Evolutionary conservation across 108 stramenopile genomes (phyloP).

Genomic region (Cyclotella baltica): DNA sequence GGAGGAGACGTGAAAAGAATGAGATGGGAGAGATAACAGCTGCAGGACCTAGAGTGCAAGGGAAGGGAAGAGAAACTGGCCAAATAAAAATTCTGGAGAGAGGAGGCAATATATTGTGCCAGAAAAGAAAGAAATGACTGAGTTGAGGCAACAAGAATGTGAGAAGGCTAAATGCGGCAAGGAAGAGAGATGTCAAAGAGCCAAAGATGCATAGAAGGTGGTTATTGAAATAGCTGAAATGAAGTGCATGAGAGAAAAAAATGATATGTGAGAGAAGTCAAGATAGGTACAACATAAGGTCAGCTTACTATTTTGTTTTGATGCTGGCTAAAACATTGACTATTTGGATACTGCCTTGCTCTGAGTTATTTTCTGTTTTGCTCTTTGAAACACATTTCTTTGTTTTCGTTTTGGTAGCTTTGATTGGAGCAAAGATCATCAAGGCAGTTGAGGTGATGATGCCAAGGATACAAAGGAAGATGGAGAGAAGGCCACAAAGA

Average conservation of each 20-base stretch:
- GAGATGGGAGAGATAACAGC: too few relatives aligned
- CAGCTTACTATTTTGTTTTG: background rate
- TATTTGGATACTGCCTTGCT: too few relatives aligned
- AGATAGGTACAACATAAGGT: constrained; percentile 40
- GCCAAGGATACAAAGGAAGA: background rate
- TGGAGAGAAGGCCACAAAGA: background rate
- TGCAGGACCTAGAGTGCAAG: constrained; percentile 15
- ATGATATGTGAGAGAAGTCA: constrained; percentile 18
- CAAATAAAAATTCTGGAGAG: background rate
- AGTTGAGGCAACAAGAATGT: too few relatives aligned
- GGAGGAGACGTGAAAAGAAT: background rate
- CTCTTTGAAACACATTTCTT: background rate
- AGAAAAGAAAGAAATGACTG: too few relatives aligned
- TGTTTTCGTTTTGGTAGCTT: background rate
- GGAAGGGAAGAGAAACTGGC: background rate
- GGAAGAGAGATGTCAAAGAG: too few relatives aligned
- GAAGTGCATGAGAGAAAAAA: constrained; percentile 10
- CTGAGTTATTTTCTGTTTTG: too few relatives aligned
- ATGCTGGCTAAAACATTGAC: too few relatives aligned
- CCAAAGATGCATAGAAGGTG: too few relatives aligned
- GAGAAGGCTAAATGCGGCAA: too few relatives aligned
- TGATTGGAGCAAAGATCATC: background rate
- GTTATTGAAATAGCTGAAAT: too few relatives aligned
- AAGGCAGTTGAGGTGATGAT: background rate
- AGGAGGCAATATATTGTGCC: constrained; percentile 10